These are phyloP conservation scores for Soucietia sequanensis DNA, from an alignment of 805 yeast species.

Conservation along the genomic window DNA sequence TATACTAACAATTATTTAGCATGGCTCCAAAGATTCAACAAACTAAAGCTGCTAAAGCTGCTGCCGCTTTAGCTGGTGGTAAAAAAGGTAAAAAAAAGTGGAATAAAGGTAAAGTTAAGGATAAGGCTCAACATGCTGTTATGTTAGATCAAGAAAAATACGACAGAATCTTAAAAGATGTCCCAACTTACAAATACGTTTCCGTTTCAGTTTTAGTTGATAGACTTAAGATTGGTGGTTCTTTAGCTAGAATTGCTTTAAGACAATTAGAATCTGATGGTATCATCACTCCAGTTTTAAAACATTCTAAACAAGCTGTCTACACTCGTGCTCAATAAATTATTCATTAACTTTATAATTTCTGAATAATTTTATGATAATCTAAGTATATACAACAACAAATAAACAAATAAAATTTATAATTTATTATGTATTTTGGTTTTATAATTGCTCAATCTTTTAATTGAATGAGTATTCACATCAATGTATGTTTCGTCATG, in stretches of 20 bases:
- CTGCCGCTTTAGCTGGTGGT: conserved; percentile 99
- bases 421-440: no score
- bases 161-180: conserved; percentile 99
- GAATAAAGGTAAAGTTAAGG: conserved; percentile 99
- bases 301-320: conserved; percentile 95
- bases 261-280: conserved; percentile 94
- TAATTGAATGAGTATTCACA: no score
- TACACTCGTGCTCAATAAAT: conserved; percentile 82
- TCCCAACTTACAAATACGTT: conserved; percentile 97
- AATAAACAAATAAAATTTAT: no score
- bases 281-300: conserved; percentile 87
- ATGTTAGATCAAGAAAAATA: conserved; percentile 96
- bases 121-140: conserved; percentile 98
- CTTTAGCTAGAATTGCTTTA: conserved; percentile 97
- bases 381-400: no score
- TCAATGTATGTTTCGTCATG: no score
- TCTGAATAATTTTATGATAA: no score
- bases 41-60: conserved; percentile 99
- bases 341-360: no score
- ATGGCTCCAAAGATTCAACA: conserved; percentile 99
- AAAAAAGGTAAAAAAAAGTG: conserved; percentile 99
- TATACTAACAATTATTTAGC: conserved; percentile 39
- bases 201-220: conserved; percentile 98
- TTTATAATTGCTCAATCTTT: no score
- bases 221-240: conserved; percentile 99